A percentile compares a stretch with the other conserved stretches of the same genome.
Evolutionary conservation across 495 filamentous ascomycete genomes (phyloP).

Genomic region (Penicillium egyptiacum): DNA sequence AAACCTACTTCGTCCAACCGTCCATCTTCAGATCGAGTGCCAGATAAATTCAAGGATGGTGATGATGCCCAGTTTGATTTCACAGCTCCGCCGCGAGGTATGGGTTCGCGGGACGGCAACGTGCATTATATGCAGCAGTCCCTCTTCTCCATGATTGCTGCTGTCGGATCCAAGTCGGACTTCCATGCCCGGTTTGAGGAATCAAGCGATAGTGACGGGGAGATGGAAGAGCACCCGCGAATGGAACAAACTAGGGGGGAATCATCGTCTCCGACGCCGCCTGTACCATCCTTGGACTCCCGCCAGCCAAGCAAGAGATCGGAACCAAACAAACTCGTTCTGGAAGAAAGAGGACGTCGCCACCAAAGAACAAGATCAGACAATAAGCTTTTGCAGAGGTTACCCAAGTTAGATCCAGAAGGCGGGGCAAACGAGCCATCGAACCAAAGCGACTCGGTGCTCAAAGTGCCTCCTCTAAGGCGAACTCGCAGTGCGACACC

Average conservation of each 20-base stretch:
- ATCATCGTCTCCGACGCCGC: constrained; percentile 18
- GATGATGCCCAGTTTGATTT: constrained; percentile 75
- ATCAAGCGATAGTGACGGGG: constrained; percentile 77
- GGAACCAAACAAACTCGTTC: constrained; percentile 6
- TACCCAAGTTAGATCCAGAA: constrained; percentile 53
- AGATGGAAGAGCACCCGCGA: constrained; percentile 33
- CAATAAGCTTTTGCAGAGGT: constrained; percentile 57
- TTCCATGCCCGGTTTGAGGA: constrained; percentile 80
- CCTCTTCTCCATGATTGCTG: constrained; percentile 89
- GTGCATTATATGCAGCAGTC: constrained; percentile 85
- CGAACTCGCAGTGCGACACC: constrained; percentile 45
- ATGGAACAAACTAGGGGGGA: constrained; percentile 6
- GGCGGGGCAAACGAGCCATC: constrained; percentile 25
- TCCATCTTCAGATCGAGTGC: constrained; percentile 66
- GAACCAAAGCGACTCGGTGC: constrained; percentile 20
- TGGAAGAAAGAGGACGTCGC: constrained; percentile 39
- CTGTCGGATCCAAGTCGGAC: constrained; percentile 78
- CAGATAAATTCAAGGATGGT: constrained; percentile 73
- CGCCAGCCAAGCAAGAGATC: not conserved
- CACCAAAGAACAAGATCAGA: constrained; percentile 62
- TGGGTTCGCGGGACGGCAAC: constrained; percentile 40
- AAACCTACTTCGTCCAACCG: constrained; percentile 43
- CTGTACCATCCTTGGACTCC: constrained; percentile 7
- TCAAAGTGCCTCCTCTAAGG: constrained; percentile 22
- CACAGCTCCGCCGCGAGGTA: constrained; percentile 53